Conservation (phyloP, 495 filamentous ascomycete species). For the Aspergillus avenaceus region DNA sequence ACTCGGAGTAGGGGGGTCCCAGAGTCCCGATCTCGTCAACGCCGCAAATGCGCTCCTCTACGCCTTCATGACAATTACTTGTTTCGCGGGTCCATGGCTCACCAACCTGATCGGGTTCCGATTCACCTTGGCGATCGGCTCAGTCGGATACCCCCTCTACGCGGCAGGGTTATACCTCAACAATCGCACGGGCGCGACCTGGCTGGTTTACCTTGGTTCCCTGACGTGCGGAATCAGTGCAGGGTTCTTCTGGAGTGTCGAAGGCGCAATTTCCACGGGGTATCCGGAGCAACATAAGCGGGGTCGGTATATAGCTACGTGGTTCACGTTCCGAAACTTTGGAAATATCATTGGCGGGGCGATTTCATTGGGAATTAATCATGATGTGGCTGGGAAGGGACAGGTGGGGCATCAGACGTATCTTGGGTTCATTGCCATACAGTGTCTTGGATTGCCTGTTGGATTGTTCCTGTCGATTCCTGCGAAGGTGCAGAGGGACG, state of each 20-base stretch:
- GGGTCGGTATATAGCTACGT: slow-evolving; percentile 51
- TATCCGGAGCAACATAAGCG: slow-evolving; percentile 50
- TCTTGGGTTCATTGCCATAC: slow-evolving; percentile 48
- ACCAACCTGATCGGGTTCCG: slow-evolving; percentile 41
- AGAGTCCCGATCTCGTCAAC: slow-evolving; percentile 52
- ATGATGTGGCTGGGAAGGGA: slow-evolving; percentile 36
- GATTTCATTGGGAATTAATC: slow-evolving; percentile 52
- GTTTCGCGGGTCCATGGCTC: slow-evolving; percentile 15
- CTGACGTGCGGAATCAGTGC: slow-evolving; percentile 51
- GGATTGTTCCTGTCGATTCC: slow-evolving; percentile 48
- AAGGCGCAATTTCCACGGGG: slow-evolving; percentile 50
- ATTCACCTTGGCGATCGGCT: slow-evolving; percentile 47
- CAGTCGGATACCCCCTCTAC: slow-evolving; percentile 52
- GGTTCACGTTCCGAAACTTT: slow-evolving; percentile 51
- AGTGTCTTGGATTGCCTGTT: slow-evolving; percentile 45
- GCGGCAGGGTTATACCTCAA: slow-evolving; percentile 53
- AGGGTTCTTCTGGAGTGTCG: slow-evolving; percentile 50
- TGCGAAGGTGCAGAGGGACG: slow-evolving; percentile 47
- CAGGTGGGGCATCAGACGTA: slow-evolving; percentile 51
- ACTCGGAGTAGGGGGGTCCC: slow-evolving; percentile 51
- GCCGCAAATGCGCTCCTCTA: slow-evolving; percentile 51
- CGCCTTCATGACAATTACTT: slow-evolving; percentile 20
- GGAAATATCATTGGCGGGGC: slow-evolving; percentile 52
- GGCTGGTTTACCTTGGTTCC: slow-evolving; percentile 52
- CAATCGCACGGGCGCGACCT: slow-evolving; percentile 50